Conservation (phyloP, 2,329 filamentous ascomycete species). For the Shiraia bambusicola region DNA sequence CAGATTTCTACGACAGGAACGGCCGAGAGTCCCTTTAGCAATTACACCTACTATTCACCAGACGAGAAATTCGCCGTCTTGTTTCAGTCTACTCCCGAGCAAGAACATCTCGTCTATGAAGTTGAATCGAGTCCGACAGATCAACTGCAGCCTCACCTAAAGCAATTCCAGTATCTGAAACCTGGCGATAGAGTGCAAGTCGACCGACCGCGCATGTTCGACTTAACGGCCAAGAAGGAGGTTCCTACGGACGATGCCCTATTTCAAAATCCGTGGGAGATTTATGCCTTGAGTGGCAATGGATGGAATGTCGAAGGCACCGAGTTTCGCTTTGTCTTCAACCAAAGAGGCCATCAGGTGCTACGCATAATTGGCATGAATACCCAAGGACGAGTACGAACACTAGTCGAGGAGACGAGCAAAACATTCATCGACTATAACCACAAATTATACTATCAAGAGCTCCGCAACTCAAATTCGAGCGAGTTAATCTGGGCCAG, state of each 20-base stretch:
- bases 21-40: conserved; percentile 18
- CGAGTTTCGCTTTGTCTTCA: conserved; percentile 28
- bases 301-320: conserved; percentile 25
- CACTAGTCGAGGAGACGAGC: conserved; percentile 25
- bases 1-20: conserved; percentile 24
- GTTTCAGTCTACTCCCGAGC: conserved; percentile 20
- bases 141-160: conserved; percentile 21
- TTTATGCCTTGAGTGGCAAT: conserved; percentile 8
- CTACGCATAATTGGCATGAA: conserved; percentile 26
- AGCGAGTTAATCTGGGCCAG: conserved; percentile 29
- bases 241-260: conserved; percentile 17
- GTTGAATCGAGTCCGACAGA: conserved; percentile 24
- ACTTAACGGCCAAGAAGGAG: conserved; percentile 18
- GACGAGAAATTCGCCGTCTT: conserved; percentile 19
- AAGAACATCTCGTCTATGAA: conserved; percentile 18
- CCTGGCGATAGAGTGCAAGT: conserved; percentile 22
- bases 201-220: conserved; percentile 23
- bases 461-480: conserved; percentile 10
- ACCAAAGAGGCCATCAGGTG: conserved; percentile 25
- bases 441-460: conserved; percentile 17
- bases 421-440: conserved; percentile 28
- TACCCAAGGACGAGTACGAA: conserved; percentile 20
- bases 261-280: conserved; percentile 21
- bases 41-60: conserved; percentile 19
- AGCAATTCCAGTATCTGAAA: conserved; percentile 21